Conservation (phyloP, 1,284 basidiomycete species). For the Leccinum insigne region DNA sequence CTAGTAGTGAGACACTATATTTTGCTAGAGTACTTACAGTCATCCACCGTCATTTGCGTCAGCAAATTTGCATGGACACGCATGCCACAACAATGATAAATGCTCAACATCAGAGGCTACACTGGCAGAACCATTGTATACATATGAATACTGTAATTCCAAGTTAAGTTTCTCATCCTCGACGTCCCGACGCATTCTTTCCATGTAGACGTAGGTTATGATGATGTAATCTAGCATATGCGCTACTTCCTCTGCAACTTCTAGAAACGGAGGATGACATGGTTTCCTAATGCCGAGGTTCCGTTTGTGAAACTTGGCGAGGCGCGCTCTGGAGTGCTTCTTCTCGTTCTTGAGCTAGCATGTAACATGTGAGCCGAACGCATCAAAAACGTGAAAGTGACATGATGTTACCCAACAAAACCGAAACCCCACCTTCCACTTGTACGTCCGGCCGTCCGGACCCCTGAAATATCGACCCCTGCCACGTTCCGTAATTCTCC, state of each 20-base stretch:
- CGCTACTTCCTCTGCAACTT: conserved; percentile 32
- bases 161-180: conserved; percentile 21
- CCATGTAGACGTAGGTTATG: conserved; percentile 37
- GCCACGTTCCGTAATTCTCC: not conserved
- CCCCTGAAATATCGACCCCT: conserved; percentile 25
- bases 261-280: conserved; percentile 30
- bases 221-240: conserved; percentile 37
- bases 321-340: conserved; percentile 13
- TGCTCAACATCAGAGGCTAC: too few species aligned
- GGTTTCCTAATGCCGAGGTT: conserved; percentile 20
- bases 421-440: conserved; percentile 26
- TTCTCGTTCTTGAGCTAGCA: conserved; percentile 22
- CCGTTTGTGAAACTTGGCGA: conserved; percentile 29
- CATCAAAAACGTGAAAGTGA: not conserved
- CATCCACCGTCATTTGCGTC: too few species aligned
- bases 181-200: conserved; percentile 30
- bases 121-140: too few species aligned
- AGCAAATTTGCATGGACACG: too few species aligned
- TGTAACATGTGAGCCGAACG: not conserved
- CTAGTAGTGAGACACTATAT: too few species aligned
- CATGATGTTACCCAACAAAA: conserved; percentile 18
- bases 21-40: too few species aligned
- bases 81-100: too few species aligned
- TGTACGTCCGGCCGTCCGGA: conserved; percentile 27
- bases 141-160: not conserved